Evolutionary conservation across 1,284 basidiomycete genomes (phyloP).

Genomic region (Grifola frondosa): DNA sequence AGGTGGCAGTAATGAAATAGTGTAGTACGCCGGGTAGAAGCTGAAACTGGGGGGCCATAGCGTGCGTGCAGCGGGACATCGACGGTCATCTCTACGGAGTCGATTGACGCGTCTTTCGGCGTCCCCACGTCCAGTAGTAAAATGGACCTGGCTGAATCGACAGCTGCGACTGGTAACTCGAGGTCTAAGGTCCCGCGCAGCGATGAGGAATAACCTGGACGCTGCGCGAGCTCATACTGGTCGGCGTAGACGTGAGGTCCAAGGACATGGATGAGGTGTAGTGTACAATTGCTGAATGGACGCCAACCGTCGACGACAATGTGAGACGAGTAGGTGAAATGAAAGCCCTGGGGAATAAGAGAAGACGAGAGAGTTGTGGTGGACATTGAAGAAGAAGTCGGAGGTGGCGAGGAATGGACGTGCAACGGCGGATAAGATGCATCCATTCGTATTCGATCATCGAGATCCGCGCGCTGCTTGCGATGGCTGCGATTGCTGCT

Average conservation of each 20-base stretch:
- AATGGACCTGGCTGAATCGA: slow-evolving; percentile 34
- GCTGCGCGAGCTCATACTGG: slow-evolving; percentile 50
- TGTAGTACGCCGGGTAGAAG: slow-evolving; percentile 18
- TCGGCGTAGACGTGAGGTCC: slow-evolving; percentile 50
- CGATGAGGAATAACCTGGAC: slow-evolving; percentile 39
- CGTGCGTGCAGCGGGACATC: slow-evolving; percentile 51
- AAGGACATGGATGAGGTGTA: slow-evolving; percentile 42
- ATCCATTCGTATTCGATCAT: too few relatives aligned
- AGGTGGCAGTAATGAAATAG: slow-evolving; percentile 35
- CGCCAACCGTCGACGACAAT: slow-evolving; percentile 6
- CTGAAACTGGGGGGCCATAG: slow-evolving; percentile 37
- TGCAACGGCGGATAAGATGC: too few relatives aligned
- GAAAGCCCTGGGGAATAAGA: slow-evolving; percentile 27
- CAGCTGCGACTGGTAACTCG: slow-evolving; percentile 48
- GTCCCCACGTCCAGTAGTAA: slow-evolving; percentile 37
- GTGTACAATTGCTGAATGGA: too few relatives aligned
- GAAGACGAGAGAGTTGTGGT: slow-evolving; percentile 17
- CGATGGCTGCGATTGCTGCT: too few relatives aligned
- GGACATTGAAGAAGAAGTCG: neutral
- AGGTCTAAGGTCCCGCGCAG: slow-evolving; percentile 46
- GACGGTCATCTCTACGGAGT: slow-evolving; percentile 27
- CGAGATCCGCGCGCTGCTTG: too few relatives aligned
- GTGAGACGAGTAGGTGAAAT: slow-evolving; percentile 24
- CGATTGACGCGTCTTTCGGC: neutral
- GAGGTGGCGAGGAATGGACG: too few relatives aligned